A percentile compares a stretch with the other conserved stretches of the same genome.
Evolutionary conservation across 2,329 filamentous ascomycete genomes (phyloP).

Genomic region (Iodosphaeria phyllophila): DNA sequence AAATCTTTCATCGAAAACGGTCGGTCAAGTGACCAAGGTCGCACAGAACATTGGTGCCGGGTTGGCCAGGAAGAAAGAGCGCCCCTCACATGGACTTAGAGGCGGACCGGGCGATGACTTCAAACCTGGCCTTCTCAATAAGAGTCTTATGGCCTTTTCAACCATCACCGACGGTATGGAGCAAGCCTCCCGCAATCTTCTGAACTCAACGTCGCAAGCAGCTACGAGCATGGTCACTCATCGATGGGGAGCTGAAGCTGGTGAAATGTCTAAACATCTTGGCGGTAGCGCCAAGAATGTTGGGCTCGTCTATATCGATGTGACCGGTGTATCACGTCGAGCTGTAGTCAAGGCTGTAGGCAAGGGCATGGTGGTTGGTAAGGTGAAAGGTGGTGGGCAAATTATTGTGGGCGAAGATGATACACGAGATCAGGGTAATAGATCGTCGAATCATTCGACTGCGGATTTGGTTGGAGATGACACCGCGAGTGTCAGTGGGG

Average conservation of each 20-base stretch:
- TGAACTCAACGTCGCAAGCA: constrained; percentile 58
- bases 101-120: constrained; percentile 46
- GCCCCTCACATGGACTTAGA: too few species aligned
- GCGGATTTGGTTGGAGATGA: constrained; percentile 11
- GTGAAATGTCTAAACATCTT: constrained; percentile 54
- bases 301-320: constrained; percentile 91
- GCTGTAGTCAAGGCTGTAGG: constrained; percentile 90
- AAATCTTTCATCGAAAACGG: constrained; percentile 65
- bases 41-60: constrained; percentile 81
- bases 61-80: constrained; percentile 35
- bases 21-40: constrained; percentile 64
- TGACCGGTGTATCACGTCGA: constrained; percentile 73
- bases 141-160: constrained; percentile 88
- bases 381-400: constrained; percentile 55
- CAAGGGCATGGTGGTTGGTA: constrained; percentile 86
- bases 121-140: constrained; percentile 87
- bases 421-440: too few species aligned
- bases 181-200: constrained; percentile 61
- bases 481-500: constrained; percentile 6
- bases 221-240: constrained; percentile 78
- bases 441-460: constrained; percentile 13
- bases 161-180: constrained; percentile 90
- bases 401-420: constrained; percentile 53
- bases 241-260: constrained; percentile 73
- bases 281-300: constrained; percentile 90